Percentiles rank a stretch among this genome's conserved stretches.
These are phyloP conservation scores for Lycium barbarum DNA, from an alignment of 257 asterid species.

Conservation along the genomic window DNA sequence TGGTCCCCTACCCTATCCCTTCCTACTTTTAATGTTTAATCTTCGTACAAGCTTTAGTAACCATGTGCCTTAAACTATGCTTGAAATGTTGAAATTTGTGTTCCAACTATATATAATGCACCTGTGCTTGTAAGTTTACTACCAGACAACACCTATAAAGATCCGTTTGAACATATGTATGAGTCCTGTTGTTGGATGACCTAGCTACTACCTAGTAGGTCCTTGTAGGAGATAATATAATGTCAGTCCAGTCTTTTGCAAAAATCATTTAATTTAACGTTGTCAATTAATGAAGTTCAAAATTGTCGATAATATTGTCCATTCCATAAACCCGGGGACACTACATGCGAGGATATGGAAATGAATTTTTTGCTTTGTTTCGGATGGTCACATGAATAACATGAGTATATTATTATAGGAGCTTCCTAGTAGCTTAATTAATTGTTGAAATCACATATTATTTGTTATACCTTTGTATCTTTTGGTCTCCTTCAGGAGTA, in stretches of 20 bases:
- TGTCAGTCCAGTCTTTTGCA: not conserved
- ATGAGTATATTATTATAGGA: not conserved
- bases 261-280: not conserved
- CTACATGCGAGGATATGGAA: not conserved
- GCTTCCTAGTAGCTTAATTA: not conserved
- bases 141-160: not conserved
- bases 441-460: too few relatives aligned
- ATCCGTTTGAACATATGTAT: not conserved
- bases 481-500: not conserved
- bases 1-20: constrained; percentile 41
- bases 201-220: not conserved
- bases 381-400: not conserved
- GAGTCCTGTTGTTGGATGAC: constrained; percentile 20
- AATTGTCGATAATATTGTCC: not conserved
- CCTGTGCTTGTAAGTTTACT: not conserved
- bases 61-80: not conserved
- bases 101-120: too few relatives aligned
- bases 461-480: too few relatives aligned
- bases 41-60: constrained; percentile 29
- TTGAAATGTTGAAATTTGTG: too few relatives aligned
- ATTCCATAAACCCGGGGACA: not conserved
- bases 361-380: not conserved
- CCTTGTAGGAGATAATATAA: not conserved
- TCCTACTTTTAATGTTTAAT: constrained; percentile 30
- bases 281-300: not conserved